Base-by-base conservation (phyloP, 2,329 filamentous ascomycete species). In the Trichoderma oligosporum region DNA sequence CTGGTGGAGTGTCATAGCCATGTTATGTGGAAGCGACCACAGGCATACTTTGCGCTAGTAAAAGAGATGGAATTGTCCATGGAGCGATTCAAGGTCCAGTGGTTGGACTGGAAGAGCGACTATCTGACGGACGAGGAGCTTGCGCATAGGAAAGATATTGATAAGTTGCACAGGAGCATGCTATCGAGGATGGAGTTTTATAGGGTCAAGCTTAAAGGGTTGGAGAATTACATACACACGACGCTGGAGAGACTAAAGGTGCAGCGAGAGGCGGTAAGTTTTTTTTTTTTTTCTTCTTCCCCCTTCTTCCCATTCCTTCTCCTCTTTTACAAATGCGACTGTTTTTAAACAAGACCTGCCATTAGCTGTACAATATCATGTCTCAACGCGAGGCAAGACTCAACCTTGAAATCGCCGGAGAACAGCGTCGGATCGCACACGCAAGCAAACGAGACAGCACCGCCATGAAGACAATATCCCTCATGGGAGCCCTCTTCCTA, bases 381-480 rank as follows among this genome's bases (percentile, higher is more conserved):
- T 81, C 82, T 4, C 83, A 86, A 70, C 81, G 82, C 53, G 83
- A 86, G 66, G 83, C 81, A 4, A 81, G 84, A 59, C 76, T 86
- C 57, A 85, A 83, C 63, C 78, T 86, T 47, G 77, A 85, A 66
- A 86, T 84, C 69, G 82, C 82, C 7, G 79, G 78, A 59, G 81
- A 84, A 62, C 82, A 85, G 68, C 76, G 81, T 16, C 75, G 81
- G 24, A 76, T 85, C 56, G 81, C 82, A 3, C 79, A 84, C 64
- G 80, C 80, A 12, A 81, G 80, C 64, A 84, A 84, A 68, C 76
- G 82, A 11, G 82, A 85, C 67, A 82, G 80, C 67, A 83, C 80
- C 4, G 81, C 82, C 57, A 85, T 85, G 82, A 86, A 86, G 73
- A 83, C 82, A 0, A 74, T 86, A 36, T 85, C 83, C 0, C 75